Evolutionary conservation across 2,329 filamentous ascomycete species (phyloP), one percentile per base, ranked within the genome.

Genomic region (Ceratocystis harringtonii): DNA sequence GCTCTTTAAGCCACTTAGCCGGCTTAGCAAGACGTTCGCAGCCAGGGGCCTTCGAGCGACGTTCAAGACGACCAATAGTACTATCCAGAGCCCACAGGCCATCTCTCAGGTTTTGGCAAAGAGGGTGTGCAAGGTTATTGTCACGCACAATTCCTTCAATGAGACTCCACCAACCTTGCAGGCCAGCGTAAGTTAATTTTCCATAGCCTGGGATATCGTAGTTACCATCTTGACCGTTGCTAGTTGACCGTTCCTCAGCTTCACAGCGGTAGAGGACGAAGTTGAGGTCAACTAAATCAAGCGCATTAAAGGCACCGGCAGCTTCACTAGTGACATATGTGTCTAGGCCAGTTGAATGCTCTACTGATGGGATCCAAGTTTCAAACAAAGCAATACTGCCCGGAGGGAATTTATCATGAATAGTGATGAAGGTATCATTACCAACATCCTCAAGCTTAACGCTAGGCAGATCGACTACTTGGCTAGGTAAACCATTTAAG

Each of bases 111-210:
- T 99, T 92, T 71, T 96, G 87, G 74, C 92, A 97, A 10, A 99
- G 81, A 0, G 94, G 89, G 73, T 99, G 94, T 0, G 89, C 94
- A 7, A 99, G 82, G 72, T 97, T 85, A 73, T 99, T 99, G 69
- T 94, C 85, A 62, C 81, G 83, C 70, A 97, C 89, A 68, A 99
- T 87, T 66, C 88, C 81, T 70, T 90, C 87, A 52, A 99, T 78
- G 0, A 96, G 79, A 73, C 91, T 96, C 91, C 92, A 96, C 92
- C 94, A 99, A 45, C 95, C 95, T 74, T 99, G 94, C n/a, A 99
- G 80, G 68, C 94, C 94, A 68, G 92, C 92, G 74, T 97, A 99
- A 1, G 96, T 89, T 52, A 96, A 81, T 67, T 88, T 85, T 1
- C 92, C 92, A 72, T 91, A 80, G 0, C 86, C 86, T 1, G 94